phyloP scores from a whole-genome alignment of 495 filamentous ascomycete species.

The Tuber indicum region DNA sequence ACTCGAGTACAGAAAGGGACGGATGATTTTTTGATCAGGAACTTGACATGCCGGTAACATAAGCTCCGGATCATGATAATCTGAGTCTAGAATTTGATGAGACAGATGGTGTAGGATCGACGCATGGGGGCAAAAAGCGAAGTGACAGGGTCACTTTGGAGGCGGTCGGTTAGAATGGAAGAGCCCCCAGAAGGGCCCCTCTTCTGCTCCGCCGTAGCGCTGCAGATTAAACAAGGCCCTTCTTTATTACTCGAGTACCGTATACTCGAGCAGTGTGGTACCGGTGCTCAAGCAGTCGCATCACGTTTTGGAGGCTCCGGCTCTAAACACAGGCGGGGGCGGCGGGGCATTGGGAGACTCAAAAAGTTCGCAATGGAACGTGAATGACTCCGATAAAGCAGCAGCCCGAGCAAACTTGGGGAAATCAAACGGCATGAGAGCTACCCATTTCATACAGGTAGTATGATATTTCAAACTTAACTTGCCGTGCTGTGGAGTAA shows the following conservation, averaged over 20 bases:
- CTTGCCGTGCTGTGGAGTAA: neutral
- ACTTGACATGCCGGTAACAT: neutral
- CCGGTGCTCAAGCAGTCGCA: slow-evolving; percentile 18
- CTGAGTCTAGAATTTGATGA: slow-evolving; percentile 6
- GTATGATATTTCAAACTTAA: neutral
- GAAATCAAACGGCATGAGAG: slow-evolving; percentile 7
- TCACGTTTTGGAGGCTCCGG: slow-evolving; percentile 27
- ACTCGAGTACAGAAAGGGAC: too few species aligned
- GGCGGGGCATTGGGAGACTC: slow-evolving; percentile 11
- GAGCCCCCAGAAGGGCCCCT: slow-evolving; percentile 34
- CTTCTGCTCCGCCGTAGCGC: slow-evolving; percentile 30
- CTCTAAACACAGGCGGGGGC: slow-evolving; percentile 15
- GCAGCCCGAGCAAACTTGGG: slow-evolving; percentile 2
- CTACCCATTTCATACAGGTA: neutral
- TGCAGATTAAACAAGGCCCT: slow-evolving; percentile 20
- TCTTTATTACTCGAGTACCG: slow-evolving; percentile 12
- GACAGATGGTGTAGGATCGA: slow-evolving; percentile 30
- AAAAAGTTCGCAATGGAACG: neutral
- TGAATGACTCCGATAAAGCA: neutral
- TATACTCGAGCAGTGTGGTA: neutral
- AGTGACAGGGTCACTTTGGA: slow-evolving; percentile 22
- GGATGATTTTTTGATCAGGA: neutral
- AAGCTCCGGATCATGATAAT: neutral
- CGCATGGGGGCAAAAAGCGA: slow-evolving; percentile 28
- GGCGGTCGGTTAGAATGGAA: slow-evolving; percentile 20